Evolutionary conservation across 257 asterid genomes (phyloP), one percentile per base, ranked within the genome.

Genomic region (Schizonepeta tenuifolia): DNA sequence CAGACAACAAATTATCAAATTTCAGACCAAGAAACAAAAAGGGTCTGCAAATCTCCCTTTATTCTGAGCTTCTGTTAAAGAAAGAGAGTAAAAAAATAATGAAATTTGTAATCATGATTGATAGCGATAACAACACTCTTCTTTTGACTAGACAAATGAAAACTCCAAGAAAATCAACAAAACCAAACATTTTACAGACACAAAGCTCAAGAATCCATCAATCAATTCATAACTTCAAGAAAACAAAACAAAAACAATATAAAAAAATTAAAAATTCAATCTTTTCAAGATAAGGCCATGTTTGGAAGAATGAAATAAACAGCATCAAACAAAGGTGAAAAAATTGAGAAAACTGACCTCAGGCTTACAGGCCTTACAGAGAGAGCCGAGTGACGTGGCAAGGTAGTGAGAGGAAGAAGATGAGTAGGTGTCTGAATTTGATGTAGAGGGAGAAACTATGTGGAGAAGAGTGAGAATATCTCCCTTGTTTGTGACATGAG

Each of bases 321-420:
- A 61, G 3, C 13, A 59, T 6, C 8, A 31, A 38, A 35, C 22
- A 15, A 36, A 55, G 14, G 9, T 9, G 8, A 9, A 46, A 43
- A 44, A 24, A 24, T 14, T 1, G 18, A 61, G 24, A 61, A 21
- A 6, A 41, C 65, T 15, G 6, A 90, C 98, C 95, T 93, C 91
- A 55, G 96, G 97, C 73, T 91, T 91, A 57, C 89, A 84, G 55
- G 97, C 97, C 70, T 91, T 89, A 11, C 98, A 93, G 15, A 89
- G 96, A 0, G 97, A 86, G 7, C 83, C 97, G 69, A 93, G 97
- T 8, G 95, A 75, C 43, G 82, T 78, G 60, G 96, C 92, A 68
- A 89, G 91, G 62, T 73, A 77, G 62, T 87, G 70, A 44, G 89
- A 76, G 43, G 80, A 72, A 53, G 89, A 77, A 60, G 82, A 67